A percentile compares a stretch with the other conserved stretches of the same genome.
Conservation (phyloP, 495 filamentous ascomycete species). For the Sabuloglossum arenarium region DNA sequence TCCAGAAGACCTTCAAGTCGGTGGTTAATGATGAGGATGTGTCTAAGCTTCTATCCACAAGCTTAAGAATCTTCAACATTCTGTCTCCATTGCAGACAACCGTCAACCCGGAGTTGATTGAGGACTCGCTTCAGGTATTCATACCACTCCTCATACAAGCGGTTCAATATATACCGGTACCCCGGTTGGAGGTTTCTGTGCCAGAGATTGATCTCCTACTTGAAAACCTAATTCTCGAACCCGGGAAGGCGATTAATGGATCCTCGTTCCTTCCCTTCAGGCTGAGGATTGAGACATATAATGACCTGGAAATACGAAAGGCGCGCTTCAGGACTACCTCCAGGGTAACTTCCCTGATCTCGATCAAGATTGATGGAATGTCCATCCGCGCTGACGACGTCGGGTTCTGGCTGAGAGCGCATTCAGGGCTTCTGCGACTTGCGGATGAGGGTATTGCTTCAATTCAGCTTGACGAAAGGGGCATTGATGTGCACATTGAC, state of each 20-base stretch:
- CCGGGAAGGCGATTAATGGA: slow-evolving; percentile 63
- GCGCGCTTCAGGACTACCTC: slow-evolving; percentile 49
- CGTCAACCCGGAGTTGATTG: slow-evolving; percentile 44
- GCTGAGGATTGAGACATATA: slow-evolving; percentile 60
- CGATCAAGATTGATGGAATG: slow-evolving; percentile 56
- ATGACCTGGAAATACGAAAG: slow-evolving; percentile 70
- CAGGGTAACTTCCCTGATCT: slow-evolving; percentile 44
- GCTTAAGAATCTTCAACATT: slow-evolving; percentile 39
- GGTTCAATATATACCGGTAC: slow-evolving; percentile 74
- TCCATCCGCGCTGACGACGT: slow-evolving; percentile 67
- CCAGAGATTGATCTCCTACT: slow-evolving; percentile 69
- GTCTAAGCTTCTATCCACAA: slow-evolving; percentile 40
- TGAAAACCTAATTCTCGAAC: slow-evolving; percentile 81
- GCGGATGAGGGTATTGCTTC: slow-evolving; percentile 67
- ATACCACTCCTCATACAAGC: slow-evolving; percentile 54
- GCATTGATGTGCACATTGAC: slow-evolving; percentile 69
- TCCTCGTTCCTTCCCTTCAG: slow-evolving; percentile 79
- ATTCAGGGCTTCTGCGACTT: slow-evolving; percentile 43
- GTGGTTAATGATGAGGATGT: slow-evolving; percentile 50
- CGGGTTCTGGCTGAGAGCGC: slow-evolving; percentile 55
- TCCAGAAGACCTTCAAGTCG: slow-evolving; percentile 41
- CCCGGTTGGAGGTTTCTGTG: slow-evolving; percentile 62
- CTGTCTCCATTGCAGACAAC: slow-evolving; percentile 37
- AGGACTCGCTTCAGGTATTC: slow-evolving; percentile 56
- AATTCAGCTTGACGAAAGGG: slow-evolving; percentile 64